Evolutionary conservation across 805 yeast species (phyloP), one percentile per base, ranked within the genome.

Genomic region (Starmera amethionina): DNA sequence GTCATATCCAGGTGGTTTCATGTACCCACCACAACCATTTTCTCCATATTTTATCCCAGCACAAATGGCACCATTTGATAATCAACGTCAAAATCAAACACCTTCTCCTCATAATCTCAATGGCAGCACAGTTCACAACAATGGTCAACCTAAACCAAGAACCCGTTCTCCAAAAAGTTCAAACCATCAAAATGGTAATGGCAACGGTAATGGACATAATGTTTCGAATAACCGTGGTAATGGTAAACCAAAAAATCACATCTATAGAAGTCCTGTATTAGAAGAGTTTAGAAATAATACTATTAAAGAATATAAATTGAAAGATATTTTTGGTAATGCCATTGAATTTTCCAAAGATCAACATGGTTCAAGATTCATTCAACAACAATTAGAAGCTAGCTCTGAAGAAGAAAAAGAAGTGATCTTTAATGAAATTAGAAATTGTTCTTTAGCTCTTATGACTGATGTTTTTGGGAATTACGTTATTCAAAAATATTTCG

Each of bases 401-500:
- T 47, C 71, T 8, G 65, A 65, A n/a, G 80, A 75, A 18, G 90
- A 86, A 52, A 83, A 81, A 51, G 94, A 83, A 52, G 77, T 74
- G 14, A 75, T 93, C 15, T 89, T 90, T 64, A 79, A 79, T 46
- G 97, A 89, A 61, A 79, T 93, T 31, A 67, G 88, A 52, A 80
- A 77, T 19, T 74, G 77, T 46, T 73, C 89, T 4, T 68, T 80
- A 41, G 88, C 82, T 41, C 67, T 93, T 46, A 84, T 89, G 82
- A 87, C 94, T 14, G 98, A 93, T 65, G 98, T 93, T 8, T 93
- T 93, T 63, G 99, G 99, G 42, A 93, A 93, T 60, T 93, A 93
- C 57, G 97, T 93, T 25, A 85, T 93, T 42, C 99, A 93, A 62
- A 89, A 90, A 60, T 85, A 78, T 54, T 86, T 93, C 60, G 97